phyloP scores from a whole-genome alignment of 78 protist genomes.

The Dictyostelium purpureum region DNA sequence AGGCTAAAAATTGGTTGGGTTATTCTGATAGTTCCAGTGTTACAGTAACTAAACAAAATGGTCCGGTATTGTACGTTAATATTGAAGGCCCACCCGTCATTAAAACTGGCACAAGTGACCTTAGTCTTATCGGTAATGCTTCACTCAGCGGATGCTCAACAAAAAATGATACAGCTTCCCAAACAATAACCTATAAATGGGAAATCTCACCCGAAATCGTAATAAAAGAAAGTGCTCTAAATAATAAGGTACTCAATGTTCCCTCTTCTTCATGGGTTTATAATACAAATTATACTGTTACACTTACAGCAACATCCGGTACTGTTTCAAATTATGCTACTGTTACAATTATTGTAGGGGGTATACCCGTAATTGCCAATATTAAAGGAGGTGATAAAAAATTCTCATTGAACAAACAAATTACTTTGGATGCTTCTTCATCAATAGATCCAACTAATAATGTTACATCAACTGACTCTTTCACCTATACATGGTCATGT shows the following conservation, averaged over 20 bases:
- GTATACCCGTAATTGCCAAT: background rate
- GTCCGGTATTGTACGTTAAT: background rate
- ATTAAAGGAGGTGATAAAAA: conserved; percentile 49
- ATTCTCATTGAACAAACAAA: background rate
- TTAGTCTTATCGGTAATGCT: conserved; percentile 11
- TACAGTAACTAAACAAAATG: background rate
- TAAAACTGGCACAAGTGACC: background rate
- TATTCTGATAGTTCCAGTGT: background rate
- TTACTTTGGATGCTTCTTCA: conserved; percentile 18
- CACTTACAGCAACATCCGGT: conserved; percentile 30
- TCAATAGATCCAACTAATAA: background rate
- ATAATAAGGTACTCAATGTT: background rate
- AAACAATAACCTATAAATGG: conserved; percentile 27
- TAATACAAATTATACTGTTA: conserved; percentile 10
- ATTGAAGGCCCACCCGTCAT: conserved; percentile 9
- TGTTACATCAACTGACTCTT: background rate
- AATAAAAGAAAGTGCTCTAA: background rate
- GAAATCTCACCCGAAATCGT: background rate
- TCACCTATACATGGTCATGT: conserved; percentile 27
- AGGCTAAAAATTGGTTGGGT: conserved; percentile 30
- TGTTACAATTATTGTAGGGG: background rate
- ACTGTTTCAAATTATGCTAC: background rate
- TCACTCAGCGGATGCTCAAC: background rate
- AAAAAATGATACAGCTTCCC: background rate
- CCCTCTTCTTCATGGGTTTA: background rate